phyloP scores from a whole-genome alignment of 2,329 filamentous ascomycete species.

The Lachnellula willkommii region DNA sequence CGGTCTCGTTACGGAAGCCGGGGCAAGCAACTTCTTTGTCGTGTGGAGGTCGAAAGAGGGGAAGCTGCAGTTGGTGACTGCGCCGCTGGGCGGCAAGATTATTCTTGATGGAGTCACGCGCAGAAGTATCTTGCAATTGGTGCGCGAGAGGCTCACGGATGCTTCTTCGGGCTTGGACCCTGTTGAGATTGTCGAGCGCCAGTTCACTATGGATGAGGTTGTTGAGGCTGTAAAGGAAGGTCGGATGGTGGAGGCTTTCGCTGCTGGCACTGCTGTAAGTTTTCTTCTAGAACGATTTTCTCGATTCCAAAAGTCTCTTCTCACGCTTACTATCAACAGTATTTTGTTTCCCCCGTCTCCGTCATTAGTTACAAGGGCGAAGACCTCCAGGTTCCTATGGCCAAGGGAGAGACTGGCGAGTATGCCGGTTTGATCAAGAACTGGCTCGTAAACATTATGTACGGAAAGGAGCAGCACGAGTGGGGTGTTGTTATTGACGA shows the following conservation, averaged over 20 bases:
- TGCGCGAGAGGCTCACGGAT: slow-evolving; percentile 52
- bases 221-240: slow-evolving; percentile 67
- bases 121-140: slow-evolving; percentile 70
- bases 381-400: slow-evolving; percentile 59
- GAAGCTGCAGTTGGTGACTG: slow-evolving; percentile 69
- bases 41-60: slow-evolving; percentile 66
- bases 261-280: slow-evolving; percentile 77
- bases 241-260: slow-evolving; percentile 77
- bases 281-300: not conserved
- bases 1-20: slow-evolving; percentile 80
- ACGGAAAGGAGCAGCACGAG: slow-evolving; percentile 57
- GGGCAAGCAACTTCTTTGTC: slow-evolving; percentile 88
- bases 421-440: slow-evolving; percentile 60
- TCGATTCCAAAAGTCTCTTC: not conserved
- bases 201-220: slow-evolving; percentile 77
- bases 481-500: slow-evolving; percentile 67
- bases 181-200: slow-evolving; percentile 71
- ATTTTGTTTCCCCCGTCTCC: slow-evolving; percentile 65
- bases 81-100: slow-evolving; percentile 73
- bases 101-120: slow-evolving; percentile 89
- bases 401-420: slow-evolving; percentile 45
- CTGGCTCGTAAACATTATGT: slow-evolving; percentile 70
- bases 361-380: slow-evolving; percentile 62
- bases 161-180: slow-evolving; percentile 38
- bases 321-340: slow-evolving; percentile 40